A percentile compares a stretch with the other conserved stretches of the same genome.
Evolutionary conservation across 2,329 filamentous ascomycete genomes (phyloP).

Genomic region (Pseudodiploospora longispora): DNA sequence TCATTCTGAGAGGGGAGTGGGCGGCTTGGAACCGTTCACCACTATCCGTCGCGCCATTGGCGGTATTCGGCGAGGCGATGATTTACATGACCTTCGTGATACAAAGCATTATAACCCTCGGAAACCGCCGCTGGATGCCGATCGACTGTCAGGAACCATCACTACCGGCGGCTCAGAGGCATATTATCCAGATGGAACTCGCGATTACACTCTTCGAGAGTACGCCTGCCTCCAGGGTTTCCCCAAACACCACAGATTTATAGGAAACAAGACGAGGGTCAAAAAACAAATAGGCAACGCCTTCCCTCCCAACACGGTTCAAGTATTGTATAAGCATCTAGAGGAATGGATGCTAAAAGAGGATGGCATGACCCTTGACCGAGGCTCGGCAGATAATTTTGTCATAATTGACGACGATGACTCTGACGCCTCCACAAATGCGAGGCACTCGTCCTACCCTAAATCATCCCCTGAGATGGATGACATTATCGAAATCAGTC

Average conservation of each 20-base stretch:
- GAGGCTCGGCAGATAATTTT: conserved; percentile 11
- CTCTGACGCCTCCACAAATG: conserved; percentile 10
- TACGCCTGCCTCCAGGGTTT: conserved; percentile 64
- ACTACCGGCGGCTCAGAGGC: conserved; percentile 56
- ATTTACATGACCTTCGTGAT: conserved; percentile 31
- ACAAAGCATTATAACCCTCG: conserved; percentile 20
- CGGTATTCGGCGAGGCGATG: conserved; percentile 22
- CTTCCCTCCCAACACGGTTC: conserved; percentile 56
- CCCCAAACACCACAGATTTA: conserved; percentile 51
- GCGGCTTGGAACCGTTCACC: conserved; percentile 29
- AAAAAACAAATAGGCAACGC: conserved; percentile 71
- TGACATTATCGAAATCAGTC: conserved; percentile 9
- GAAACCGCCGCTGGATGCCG: conserved; percentile 34
- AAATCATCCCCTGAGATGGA: conserved; percentile 17
- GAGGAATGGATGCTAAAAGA: conserved; percentile 35
- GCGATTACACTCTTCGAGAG: conserved; percentile 60
- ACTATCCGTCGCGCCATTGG: conserved; percentile 37
- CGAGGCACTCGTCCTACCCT: conserved; percentile 4
- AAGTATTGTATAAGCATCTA: conserved; percentile 41
- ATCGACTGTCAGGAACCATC: conserved; percentile 48
- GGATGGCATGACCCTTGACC: conserved; percentile 28
- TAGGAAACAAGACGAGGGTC: conserved; percentile 29
- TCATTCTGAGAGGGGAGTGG: conserved; percentile 36
- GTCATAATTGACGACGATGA: conserved; percentile 19
- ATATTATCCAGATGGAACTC: conserved; percentile 55